Percentiles rank a stretch among this genome's conserved stretches.
Evolutionary conservation across 1,139 yeast genomes (phyloP).

Genomic region (Suhomyces taliae): DNA sequence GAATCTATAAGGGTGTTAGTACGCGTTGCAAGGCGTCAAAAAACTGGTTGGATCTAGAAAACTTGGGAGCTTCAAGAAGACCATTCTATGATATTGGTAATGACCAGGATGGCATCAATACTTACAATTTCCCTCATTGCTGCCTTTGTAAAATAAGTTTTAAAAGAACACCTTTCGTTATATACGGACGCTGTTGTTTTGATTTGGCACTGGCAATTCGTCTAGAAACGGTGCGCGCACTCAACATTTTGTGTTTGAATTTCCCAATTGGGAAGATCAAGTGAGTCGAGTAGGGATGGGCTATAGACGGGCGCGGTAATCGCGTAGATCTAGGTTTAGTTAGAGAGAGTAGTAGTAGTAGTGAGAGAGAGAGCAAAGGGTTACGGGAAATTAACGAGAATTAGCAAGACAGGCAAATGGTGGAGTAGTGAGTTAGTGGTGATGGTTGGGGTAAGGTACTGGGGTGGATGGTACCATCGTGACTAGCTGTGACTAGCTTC

Average conservation of each 20-base stretch:
- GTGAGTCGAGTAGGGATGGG: not conserved
- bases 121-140: conserved; percentile 63
- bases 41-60: too few species aligned
- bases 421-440: not conserved
- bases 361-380: not conserved
- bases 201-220: conserved; percentile 12
- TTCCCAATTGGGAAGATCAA: conserved; percentile 5
- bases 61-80: too few species aligned
- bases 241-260: conserved; percentile 6
- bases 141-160: conserved; percentile 8
- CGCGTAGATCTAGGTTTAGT: not conserved
- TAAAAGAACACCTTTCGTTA: conserved; percentile 9
- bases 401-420: not conserved
- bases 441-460: not conserved
- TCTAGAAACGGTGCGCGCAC: conserved; percentile 10
- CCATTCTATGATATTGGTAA: not conserved
- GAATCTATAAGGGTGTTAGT: conserved; percentile 58
- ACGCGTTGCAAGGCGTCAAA: conserved; percentile 9
- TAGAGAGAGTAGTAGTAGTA: not conserved
- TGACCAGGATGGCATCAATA: conserved; percentile 11
- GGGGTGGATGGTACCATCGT: too few species aligned
- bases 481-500: too few species aligned
- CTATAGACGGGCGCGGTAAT: not conserved
- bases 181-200: conserved; percentile 9
- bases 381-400: too few species aligned